Base-by-base conservation (phyloP, 352 stramenopile species). In the Pilasporangium apinafurcum region DNA sequence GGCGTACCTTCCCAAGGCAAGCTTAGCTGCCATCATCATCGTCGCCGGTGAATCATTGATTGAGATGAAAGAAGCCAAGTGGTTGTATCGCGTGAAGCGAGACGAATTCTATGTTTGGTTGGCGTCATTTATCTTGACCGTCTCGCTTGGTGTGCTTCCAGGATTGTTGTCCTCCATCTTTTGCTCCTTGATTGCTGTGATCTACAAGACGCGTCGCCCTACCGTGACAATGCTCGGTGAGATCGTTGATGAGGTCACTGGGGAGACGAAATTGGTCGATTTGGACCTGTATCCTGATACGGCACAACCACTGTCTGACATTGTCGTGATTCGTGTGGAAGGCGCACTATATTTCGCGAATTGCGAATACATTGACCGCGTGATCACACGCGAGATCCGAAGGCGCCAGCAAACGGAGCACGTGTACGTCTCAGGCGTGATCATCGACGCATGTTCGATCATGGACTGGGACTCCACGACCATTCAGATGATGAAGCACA, bases 21-120 rank as follows among this genome's bases (percentile, higher is more conserved):
- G 69, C 48, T 54, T 96, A 5, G 71, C 79, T 9, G 64, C 79
- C 3, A 95, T 97, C 47, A 92, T 97, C 31, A 88, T 97, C 53
- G 86, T 92, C 13, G 80, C 80, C 1, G 85, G 95, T 25, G 63
- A 95, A 26, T 85, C 77, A 45, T 56, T 97, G 36, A 69, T 97
- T 24, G 86, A 96, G 43, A 87, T 79, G 48, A 59, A 63, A 14
- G 86, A 95, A 46, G 83, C 84, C 21, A 81, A 81, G 37, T 81
- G 83, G 53, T 65, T 96, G 4, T 97, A 75, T 28, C 61, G 63
- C 2, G 67, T 78, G 29, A 79, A 79, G 41, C 66, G 67, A 5
- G 69, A 83, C 32, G 69, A 83, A 40, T 83, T 83, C 35, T 77
- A 68, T 48, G 66, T 83, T 1, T 83, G 69, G 69, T 44, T 75